Percentiles rank a stretch among this genome's conserved stretches.
phyloP scores from a whole-genome alignment of 192 early-diverging fungal species.

The Linnemannia elongata region DNA sequence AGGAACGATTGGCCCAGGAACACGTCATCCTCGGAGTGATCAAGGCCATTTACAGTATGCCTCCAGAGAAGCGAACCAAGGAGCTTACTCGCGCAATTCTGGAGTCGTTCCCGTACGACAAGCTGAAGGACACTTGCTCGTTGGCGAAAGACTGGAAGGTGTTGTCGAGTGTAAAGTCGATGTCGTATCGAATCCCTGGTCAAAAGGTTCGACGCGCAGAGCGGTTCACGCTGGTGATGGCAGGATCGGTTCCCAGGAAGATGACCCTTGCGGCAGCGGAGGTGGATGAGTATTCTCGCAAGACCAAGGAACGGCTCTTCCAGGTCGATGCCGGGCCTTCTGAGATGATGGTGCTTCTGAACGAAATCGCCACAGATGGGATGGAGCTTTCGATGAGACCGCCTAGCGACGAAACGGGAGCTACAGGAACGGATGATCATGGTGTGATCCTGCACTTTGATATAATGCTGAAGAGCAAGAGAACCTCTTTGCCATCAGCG shows the following conservation, averaged over 20 bases:
- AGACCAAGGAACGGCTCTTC: slow-evolving; percentile 10
- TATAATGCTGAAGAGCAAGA: slow-evolving; percentile 15
- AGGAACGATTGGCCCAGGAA: slow-evolving; percentile 13
- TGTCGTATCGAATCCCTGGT: slow-evolving; percentile 39
- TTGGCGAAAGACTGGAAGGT: slow-evolving; percentile 50
- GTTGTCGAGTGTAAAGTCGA: slow-evolving; percentile 5
- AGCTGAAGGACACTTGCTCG: slow-evolving; percentile 12
- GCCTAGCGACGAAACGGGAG: not conserved
- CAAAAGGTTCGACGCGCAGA: slow-evolving; percentile 41
- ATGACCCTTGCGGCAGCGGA: slow-evolving; percentile 23
- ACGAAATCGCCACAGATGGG: slow-evolving; percentile 18
- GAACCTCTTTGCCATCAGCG: not conserved
- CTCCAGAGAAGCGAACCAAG: slow-evolving; percentile 13
- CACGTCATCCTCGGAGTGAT: slow-evolving; percentile 36
- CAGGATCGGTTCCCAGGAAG: slow-evolving; percentile 19
- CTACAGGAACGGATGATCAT: not conserved
- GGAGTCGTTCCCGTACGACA: not conserved
- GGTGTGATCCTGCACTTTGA: slow-evolving; percentile 17
- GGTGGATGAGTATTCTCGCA: slow-evolving; percentile 9
- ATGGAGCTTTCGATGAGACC: slow-evolving; percentile 17
- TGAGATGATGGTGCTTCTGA: slow-evolving; percentile 41
- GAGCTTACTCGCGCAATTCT: slow-evolving; percentile 20
- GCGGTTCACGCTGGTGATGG: slow-evolving; percentile 26
- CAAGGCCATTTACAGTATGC: slow-evolving; percentile 37
- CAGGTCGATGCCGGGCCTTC: slow-evolving; percentile 20